Conservation (phyloP, 1,284 basidiomycete species). For the Trichosporon coremiiforme region DNA sequence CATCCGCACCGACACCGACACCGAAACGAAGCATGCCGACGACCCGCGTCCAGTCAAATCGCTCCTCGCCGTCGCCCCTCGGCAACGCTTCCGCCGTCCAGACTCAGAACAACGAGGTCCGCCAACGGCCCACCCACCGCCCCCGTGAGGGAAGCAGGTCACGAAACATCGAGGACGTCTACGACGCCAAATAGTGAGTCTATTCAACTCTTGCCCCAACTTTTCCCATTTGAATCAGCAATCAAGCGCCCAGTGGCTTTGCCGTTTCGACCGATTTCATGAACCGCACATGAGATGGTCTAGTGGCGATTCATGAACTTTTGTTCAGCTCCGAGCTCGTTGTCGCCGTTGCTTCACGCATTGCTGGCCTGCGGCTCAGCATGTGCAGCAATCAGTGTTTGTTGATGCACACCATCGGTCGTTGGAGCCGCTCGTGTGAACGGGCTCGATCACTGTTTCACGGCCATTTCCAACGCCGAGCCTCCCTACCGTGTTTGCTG, state of each 20-base stretch:
- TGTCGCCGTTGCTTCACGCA: not conserved
- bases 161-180: conserved; percentile 50
- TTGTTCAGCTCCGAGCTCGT: not conserved
- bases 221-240: not conserved
- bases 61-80: conserved; percentile 1
- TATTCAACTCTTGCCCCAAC: not conserved
- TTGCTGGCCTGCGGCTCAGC: not conserved
- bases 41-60: conserved; percentile 39
- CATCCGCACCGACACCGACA: no score
- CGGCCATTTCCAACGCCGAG: conserved; percentile 1
- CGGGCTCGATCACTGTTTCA: not conserved
- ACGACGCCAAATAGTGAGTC: conserved; percentile 56
- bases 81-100: conserved; percentile 26
- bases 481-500: not conserved
- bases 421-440: conserved; percentile 1
- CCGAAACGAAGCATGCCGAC: conserved; percentile 34
- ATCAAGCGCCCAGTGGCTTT: not conserved
- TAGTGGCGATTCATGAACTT: conserved; percentile 1
- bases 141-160: conserved; percentile 45
- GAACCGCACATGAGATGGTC: not conserved
- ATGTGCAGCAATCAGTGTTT: not conserved
- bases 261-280: conserved; percentile 6
- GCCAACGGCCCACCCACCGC: conserved; percentile 24
- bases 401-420: not conserved
- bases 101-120: conserved; percentile 26